A percentile compares a stretch with the other conserved stretches of the same genome.
phyloP scores from a whole-genome alignment of 441 rosid species.

The Aquilaria agallochum region DNA sequence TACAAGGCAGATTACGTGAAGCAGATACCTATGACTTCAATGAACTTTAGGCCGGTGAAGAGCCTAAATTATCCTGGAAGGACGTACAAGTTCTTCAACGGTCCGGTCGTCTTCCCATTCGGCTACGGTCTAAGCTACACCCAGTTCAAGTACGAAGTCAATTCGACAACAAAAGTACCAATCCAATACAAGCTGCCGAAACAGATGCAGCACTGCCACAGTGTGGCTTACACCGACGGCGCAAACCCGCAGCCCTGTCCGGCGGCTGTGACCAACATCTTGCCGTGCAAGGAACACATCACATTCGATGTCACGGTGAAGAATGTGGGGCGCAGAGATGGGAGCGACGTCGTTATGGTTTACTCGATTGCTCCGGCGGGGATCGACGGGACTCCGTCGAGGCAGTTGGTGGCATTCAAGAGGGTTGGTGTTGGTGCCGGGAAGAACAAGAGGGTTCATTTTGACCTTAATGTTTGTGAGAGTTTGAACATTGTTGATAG shows the following conservation, averaged over 20 bases:
- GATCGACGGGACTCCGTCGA: slow-evolving; percentile 1
- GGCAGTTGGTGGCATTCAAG: slow-evolving; percentile 24
- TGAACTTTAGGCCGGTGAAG: slow-evolving; percentile 16
- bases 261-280: not conserved
- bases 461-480: slow-evolving; percentile 15
- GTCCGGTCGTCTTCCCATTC: slow-evolving; percentile 19
- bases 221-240: not conserved
- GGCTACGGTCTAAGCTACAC: slow-evolving; percentile 30
- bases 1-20: slow-evolving; percentile 4
- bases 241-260: not conserved
- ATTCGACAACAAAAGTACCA: not conserved
- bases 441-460: slow-evolving; percentile 4
- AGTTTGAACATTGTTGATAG: slow-evolving; percentile 15
- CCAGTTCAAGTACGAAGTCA: slow-evolving; percentile 1
- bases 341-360: slow-evolving; percentile 19
- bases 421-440: slow-evolving; percentile 14
- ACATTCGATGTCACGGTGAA: slow-evolving; percentile 15
- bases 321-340: slow-evolving; percentile 19
- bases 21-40: slow-evolving; percentile 21
- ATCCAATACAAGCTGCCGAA: not conserved
- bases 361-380: slow-evolving; percentile 19
- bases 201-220: slow-evolving; percentile 11
- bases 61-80: slow-evolving; percentile 19
- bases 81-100: slow-evolving; percentile 28
- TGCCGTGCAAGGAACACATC: not conserved